Base-by-base conservation (phyloP, 306 rosid species). In the Ormosia semicastrata region DNA sequence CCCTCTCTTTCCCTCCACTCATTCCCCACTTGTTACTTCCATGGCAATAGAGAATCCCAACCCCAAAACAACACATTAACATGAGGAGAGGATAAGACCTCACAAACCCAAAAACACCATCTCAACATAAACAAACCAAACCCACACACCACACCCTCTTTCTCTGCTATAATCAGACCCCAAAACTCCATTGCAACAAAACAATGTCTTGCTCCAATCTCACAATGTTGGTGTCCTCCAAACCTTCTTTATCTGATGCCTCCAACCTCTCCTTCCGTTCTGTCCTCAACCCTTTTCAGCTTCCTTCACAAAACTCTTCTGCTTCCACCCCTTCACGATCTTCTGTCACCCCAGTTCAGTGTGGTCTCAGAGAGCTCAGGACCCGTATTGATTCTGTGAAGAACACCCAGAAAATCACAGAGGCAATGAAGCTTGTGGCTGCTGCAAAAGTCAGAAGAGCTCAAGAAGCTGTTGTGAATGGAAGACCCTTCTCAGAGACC, bases 361-460 rank as follows among this genome's bases (percentile, higher is more conserved):
- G 97, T 36, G 82, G 92, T 3, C 93, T 94, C 49, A 87, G 93
- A 29, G 98, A 94, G 69, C 94, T 94, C 71, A 85, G 96, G 10
- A 89, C 78, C 0, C 93, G 98, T 34, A 92, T 94, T 47, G 89
- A 75, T 0, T 94, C 97, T 0, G 98, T 94, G 0, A 92, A 88
- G 67, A 94, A 88, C 87, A 94, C 98, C 46, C 97, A 91, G 91
- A 94, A 94, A 80, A 94, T 94, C 74, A 94, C 98, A 0, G 98
- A 94, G 85, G 98, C 98, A 63, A 94, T 92, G 97, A 94, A 94
- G 89, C 98, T 94, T 50, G 98, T 94, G 5, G 97, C 98, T 0
- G 98, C 98, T 8, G 98, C 97, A 4, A 92, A 91, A 85, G 98
- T 94, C 69, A 89, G 98, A 40, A 87, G 97, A 81, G 98, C 98